Base-by-base conservation (phyloP, 1,284 basidiomycete genomes). In the Cutaneotrichosporon spelunceum region DNA sequence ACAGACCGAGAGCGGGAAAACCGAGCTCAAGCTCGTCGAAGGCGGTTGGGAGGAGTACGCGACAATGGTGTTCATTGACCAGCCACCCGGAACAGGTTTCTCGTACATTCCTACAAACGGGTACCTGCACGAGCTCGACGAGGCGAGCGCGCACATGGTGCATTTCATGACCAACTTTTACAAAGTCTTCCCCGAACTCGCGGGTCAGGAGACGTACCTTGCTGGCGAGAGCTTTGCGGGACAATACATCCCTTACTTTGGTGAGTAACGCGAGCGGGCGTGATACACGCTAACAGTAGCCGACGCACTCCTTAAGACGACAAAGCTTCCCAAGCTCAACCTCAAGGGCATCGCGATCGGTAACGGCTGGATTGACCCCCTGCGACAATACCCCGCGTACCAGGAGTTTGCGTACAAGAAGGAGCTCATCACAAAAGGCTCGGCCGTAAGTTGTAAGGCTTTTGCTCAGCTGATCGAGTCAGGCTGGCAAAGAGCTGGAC, bases 11-110 rank as follows among this genome's bases (percentile, higher is more conserved):
- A 72, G 71, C 8, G 87, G 86, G 7, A 81, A 88, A n/a, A 89
- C 89, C 26, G 87, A 88, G 16, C 83, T 97, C 61, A 85, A 85
- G 66, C 85, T 87, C 57, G 82, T 86, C 8, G 88, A 94, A 36
- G 93, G 93, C 27, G 93, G 93, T 7, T 99, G 95, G 95, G 95
- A 99, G 77, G 96, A 99, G 77, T 99, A 95, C 74, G 89, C 91
- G n/a, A 95, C 91, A 52, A 87, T 99, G 79, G 86, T 99, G 61
- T 99, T 91, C 72, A 92, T 99, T 63, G 95, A 99, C 78, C 95
- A 99, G 78, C 95, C 95, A 42, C 91, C 90, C 5, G 95, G 95
- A 6, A 98, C 95, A 10, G 95, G 95, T 9, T 90, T 91, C 76
- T 94, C 92, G 14, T 95, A 91, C 73, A 87, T 89, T 45, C 87